Base-by-base conservation (phyloP, 352 stramenopile species). In the Pythium aristosporum region DNA sequence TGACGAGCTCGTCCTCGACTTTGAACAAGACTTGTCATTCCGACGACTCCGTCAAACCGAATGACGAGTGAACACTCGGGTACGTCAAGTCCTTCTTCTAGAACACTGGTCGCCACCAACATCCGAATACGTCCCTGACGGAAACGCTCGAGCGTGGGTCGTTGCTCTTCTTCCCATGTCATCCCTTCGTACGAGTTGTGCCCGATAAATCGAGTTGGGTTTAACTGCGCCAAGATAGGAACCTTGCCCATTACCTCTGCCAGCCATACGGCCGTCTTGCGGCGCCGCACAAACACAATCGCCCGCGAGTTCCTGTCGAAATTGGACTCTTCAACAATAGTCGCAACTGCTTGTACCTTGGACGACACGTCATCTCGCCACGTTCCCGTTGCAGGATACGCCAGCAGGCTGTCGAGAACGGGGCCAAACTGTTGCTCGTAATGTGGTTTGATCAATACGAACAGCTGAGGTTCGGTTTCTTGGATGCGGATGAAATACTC, bases 101-200 rank as follows among this genome's bases (percentile, higher is more conserved):
- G 68, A 3, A 93, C 85, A 61, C 88, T 93, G 16, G 85, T 93
- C 15, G 85, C 85, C 16, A 93, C 80, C 30, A 93, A 69, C 50
- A 91, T 71, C 10, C 82, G 73, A 41, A 91, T 91, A 5, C 75
- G 64, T 7, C 82, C 85, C 46, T 85, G 76, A 4, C 82, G 75
- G 67, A 93, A 93, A 4, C 72, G 68, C 15, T 89, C 73, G 7
- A 93, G 72, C 20, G 80, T 92, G 3, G 81, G 82, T 20, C 82
- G 78, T 32, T 94, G 85, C 65, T 94, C 82, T 13, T 89, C 71
- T 62, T 94, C 81, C 81, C 82, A 92, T 2, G 69, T 82, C 85
- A 94, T 94, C 11, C 85, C 82, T 66, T 92, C 81, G 53, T 82
- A 94, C 1, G 79, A 89, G 48, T 90, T 91, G 56, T 94, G 85